phyloP scores from a whole-genome alignment of 2,329 filamentous ascomycete species.

The Colletotrichum higginsianum region DNA sequence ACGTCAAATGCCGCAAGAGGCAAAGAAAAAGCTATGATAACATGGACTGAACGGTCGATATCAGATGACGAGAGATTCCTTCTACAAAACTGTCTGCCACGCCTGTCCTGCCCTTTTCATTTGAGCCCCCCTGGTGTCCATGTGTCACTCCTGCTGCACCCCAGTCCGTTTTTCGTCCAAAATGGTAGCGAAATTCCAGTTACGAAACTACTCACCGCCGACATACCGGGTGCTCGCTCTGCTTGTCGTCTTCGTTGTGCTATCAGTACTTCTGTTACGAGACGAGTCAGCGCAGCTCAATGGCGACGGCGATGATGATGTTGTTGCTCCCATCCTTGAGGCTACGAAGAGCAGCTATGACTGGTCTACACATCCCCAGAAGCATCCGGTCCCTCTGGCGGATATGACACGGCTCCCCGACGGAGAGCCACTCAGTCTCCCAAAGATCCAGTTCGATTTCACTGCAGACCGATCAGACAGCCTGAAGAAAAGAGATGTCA shows the following conservation, averaged over 20 bases:
- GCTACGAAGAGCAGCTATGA: conserved; percentile 44
- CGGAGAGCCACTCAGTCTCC: conserved; percentile 26
- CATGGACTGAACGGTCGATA: conserved; percentile 20
- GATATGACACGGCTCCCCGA: conserved; percentile 43
- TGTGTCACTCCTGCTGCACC: conserved; percentile 14
- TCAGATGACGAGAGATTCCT: conserved; percentile 28
- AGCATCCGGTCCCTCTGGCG: conserved; percentile 38
- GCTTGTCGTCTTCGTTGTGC: conserved; percentile 31
- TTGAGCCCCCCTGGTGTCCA: background rate
- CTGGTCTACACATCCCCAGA: conserved; percentile 43
- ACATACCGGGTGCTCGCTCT: conserved; percentile 38
- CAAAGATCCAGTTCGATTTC: conserved; percentile 40
- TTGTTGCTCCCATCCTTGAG: background rate
- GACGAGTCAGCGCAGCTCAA: conserved; percentile 17
- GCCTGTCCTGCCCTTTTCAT: conserved; percentile 4
- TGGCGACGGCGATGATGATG: background rate
- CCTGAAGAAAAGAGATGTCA: conserved; percentile 49
- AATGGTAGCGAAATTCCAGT: conserved; percentile 39
- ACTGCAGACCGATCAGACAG: conserved; percentile 28
- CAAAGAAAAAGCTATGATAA: conserved; percentile 3
- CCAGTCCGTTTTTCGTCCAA: conserved; percentile 13
- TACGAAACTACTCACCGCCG: conserved; percentile 35
- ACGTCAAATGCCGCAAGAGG: conserved; percentile 40
- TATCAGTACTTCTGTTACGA: conserved; percentile 24
- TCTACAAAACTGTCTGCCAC: conserved; percentile 33